These are phyloP conservation scores for Rhodotorula sp. DNA, from an alignment of 1,284 basidiomycete genomes.

Conservation along the genomic window DNA sequence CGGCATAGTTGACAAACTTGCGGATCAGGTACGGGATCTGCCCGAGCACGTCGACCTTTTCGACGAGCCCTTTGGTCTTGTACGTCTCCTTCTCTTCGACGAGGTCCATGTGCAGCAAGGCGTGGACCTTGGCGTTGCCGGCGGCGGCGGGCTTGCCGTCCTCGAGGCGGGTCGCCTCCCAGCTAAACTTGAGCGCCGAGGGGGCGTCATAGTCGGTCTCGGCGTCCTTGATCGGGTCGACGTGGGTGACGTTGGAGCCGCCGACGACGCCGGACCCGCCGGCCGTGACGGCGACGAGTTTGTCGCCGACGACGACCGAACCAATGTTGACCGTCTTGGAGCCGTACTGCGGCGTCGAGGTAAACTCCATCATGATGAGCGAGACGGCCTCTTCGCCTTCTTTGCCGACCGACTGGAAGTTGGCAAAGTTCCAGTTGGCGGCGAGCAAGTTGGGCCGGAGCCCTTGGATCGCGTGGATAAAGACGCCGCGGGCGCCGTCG, in stretches of 20 bases:
- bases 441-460: constrained; percentile 96
- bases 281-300: constrained; percentile 68
- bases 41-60: constrained; percentile 94
- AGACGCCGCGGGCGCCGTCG: constrained; percentile 75
- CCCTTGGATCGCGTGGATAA: constrained; percentile 95
- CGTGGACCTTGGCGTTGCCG: constrained; percentile 20
- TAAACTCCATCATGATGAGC: constrained; percentile 95
- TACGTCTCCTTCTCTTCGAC: constrained; percentile 27
- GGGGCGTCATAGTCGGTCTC: constrained; percentile 81
- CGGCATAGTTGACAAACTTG: constrained; percentile 84
- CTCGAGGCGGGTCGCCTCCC: constrained; percentile 67
- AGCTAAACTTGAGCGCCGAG: constrained; percentile 67
- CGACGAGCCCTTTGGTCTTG: constrained; percentile 73
- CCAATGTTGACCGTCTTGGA: constrained; percentile 82
- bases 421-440: constrained; percentile 90
- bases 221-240: constrained; percentile 62
- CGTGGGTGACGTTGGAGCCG: constrained; percentile 68
- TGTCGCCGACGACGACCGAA: constrained; percentile 72
- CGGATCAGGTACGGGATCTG: constrained; percentile 92
- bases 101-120: constrained; percentile 37
- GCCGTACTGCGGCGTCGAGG: constrained; percentile 64
- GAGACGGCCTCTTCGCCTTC: constrained; percentile 65
- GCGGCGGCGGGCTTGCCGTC: constrained; percentile 17
- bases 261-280: constrained; percentile 48
- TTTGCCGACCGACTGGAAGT: constrained; percentile 62